These are phyloP conservation scores for Sclerotinia trifoliorum DNA, from an alignment of 2,329 filamentous ascomycete genomes.

Conservation along the genomic window DNA sequence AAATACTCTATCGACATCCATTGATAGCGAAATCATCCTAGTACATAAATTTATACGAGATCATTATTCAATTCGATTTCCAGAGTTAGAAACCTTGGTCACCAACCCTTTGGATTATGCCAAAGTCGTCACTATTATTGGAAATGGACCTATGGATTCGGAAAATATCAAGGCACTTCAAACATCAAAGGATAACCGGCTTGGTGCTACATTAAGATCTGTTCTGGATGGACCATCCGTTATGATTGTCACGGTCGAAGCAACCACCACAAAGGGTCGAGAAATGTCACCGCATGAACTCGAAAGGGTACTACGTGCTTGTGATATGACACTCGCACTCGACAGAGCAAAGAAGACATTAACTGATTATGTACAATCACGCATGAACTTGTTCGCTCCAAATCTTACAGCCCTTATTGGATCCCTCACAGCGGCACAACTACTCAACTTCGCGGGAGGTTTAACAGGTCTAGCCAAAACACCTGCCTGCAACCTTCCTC, in stretches of 20 bases:
- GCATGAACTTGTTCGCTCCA: conserved; percentile 94
- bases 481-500: conserved; percentile 87
- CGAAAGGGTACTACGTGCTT: conserved; percentile 70
- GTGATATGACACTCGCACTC: conserved; percentile 83
- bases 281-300: conserved; percentile 76
- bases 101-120: conserved; percentile 93
- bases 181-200: conserved; percentile 72
- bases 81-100: conserved; percentile 85
- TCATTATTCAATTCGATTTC: conserved; percentile 91
- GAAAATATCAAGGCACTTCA: conserved; percentile 78
- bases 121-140: conserved; percentile 88
- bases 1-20: conserved; percentile 85
- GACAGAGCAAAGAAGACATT: conserved; percentile 83
- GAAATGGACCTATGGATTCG: conserved; percentile 83
- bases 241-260: conserved; percentile 95
- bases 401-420: conserved; percentile 90
- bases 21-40: conserved; percentile 86
- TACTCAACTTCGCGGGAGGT: conserved; percentile 93
- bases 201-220: conserved; percentile 71
- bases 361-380: conserved; percentile 92
- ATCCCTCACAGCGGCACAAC: conserved; percentile 87
- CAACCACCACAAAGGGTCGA: conserved; percentile 81
- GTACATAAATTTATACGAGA: conserved; percentile 97
- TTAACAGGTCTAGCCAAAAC: conserved; percentile 86
- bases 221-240: conserved; percentile 85